phyloP scores from a whole-genome alignment of 2,329 filamentous ascomycete genomes.

The Aspergillus fructus region DNA sequence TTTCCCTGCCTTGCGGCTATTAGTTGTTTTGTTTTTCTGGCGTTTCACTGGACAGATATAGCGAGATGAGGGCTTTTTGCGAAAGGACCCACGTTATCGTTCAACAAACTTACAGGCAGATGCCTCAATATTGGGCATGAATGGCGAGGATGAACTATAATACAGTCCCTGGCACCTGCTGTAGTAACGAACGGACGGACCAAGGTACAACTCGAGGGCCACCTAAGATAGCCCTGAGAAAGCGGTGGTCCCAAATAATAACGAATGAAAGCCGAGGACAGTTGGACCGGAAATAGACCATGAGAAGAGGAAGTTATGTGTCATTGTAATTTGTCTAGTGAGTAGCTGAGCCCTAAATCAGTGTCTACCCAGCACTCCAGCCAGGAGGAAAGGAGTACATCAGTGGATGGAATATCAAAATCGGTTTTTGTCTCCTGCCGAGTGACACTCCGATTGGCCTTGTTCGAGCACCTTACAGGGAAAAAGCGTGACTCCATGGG shows the following conservation, averaged over 20 bases:
- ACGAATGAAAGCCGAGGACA: background rate
- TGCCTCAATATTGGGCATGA: background rate
- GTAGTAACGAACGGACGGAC: background rate
- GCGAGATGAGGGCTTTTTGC: background rate
- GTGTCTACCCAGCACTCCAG: background rate
- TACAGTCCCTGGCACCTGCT: background rate
- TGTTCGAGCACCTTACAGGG: background rate
- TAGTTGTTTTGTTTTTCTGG: conserved; percentile 4
- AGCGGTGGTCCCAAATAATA: background rate
- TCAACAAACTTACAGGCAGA: background rate
- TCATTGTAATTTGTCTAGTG: background rate
- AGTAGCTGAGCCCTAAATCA: background rate
- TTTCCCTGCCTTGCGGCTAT: background rate
- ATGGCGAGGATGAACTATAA: background rate
- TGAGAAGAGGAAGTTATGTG: background rate
- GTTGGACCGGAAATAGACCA: background rate
- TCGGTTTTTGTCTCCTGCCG: background rate
- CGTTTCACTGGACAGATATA: background rate
- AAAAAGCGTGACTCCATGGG: background rate
- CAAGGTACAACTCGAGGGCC: background rate
- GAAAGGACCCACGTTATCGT: conserved; percentile 1
- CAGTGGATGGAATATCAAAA: background rate
- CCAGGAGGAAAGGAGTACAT: background rate
- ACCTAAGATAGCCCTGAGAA: background rate
- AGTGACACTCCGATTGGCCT: background rate